These are phyloP conservation scores for Lactuca saligna DNA, from an alignment of 129 eudicot species.

Conservation along the genomic window DNA sequence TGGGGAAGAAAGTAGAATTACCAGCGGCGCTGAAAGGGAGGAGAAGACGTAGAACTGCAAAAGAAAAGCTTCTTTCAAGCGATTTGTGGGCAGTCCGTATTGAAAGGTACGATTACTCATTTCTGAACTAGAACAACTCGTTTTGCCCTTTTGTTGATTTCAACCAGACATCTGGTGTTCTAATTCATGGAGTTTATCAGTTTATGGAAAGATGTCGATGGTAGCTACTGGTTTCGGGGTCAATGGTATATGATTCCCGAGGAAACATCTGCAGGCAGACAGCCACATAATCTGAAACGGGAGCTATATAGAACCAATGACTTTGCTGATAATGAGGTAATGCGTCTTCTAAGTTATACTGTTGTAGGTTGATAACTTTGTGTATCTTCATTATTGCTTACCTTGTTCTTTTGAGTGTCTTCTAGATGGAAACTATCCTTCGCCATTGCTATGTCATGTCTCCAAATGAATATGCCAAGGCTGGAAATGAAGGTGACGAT, in stretches of 20 bases:
- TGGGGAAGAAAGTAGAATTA: constrained; percentile 51
- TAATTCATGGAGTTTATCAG: constrained; percentile 28
- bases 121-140: neutral
- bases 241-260: constrained; percentile 97
- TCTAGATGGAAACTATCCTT: constrained; percentile 85
- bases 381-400: neutral
- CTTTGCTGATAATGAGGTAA: constrained; percentile 87
- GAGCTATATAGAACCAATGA: constrained; percentile 92
- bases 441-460: constrained; percentile 81
- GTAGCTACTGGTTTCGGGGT: constrained; percentile 77
- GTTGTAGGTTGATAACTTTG: constrained; percentile 15
- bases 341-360: constrained; percentile 5
- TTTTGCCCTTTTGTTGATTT: neutral
- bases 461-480: constrained; percentile 76
- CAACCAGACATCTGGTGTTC: neutral
- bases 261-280: constrained; percentile 89
- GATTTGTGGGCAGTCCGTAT: constrained; percentile 89
- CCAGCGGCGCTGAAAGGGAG: constrained; percentile 58
- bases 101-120: constrained; percentile 51
- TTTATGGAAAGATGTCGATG: constrained; percentile 91
- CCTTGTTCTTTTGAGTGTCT: neutral
- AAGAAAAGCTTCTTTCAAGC: constrained; percentile 77
- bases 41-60: constrained; percentile 64
- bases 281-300: constrained; percentile 84
- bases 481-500: constrained; percentile 86